Conservation (phyloP, 768 basidiomycete genomes). For the Kwoniella dendrophila region DNA sequence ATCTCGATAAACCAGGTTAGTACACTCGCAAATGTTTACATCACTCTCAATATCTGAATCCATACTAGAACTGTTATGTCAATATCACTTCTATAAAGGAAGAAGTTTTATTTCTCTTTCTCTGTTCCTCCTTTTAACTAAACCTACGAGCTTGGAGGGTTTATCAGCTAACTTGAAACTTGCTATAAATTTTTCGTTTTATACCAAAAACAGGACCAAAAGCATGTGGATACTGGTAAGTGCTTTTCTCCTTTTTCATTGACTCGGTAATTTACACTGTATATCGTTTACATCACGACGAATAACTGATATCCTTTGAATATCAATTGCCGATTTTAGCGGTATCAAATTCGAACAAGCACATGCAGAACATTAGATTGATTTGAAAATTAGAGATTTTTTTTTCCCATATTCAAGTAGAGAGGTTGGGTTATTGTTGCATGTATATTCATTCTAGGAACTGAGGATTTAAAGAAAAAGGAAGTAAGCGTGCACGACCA, state of each 20-base stretch:
- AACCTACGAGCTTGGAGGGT: too few relatives aligned
- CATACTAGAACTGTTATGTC: background rate
- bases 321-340: slow-evolving; percentile 58
- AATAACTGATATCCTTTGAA: background rate
- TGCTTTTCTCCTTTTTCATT: slow-evolving; percentile 11
- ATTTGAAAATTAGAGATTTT: background rate
- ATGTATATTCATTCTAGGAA: too few relatives aligned
- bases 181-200: background rate
- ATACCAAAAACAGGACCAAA: slow-evolving; percentile 59
- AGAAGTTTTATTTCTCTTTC: background rate
- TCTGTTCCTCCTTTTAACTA: background rate
- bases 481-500: too few relatives aligned
- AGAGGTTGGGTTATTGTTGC: background rate
- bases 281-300: too few relatives aligned
- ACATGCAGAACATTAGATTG: slow-evolving; percentile 64
- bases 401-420: background rate
- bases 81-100: background rate
- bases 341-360: slow-evolving; percentile 88
- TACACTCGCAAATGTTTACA: background rate
- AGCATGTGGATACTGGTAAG: slow-evolving; percentile 77
- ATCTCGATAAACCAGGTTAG: slow-evolving; percentile 81
- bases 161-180: background rate
- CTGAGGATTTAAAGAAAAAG: too few relatives aligned
- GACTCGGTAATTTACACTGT: too few relatives aligned
- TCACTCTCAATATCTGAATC: background rate